A percentile compares a stretch with the other conserved stretches of the same genome.
Conservation (phyloP, 2,329 filamentous ascomycete genomes). For the Aspergillus sp. region DNA sequence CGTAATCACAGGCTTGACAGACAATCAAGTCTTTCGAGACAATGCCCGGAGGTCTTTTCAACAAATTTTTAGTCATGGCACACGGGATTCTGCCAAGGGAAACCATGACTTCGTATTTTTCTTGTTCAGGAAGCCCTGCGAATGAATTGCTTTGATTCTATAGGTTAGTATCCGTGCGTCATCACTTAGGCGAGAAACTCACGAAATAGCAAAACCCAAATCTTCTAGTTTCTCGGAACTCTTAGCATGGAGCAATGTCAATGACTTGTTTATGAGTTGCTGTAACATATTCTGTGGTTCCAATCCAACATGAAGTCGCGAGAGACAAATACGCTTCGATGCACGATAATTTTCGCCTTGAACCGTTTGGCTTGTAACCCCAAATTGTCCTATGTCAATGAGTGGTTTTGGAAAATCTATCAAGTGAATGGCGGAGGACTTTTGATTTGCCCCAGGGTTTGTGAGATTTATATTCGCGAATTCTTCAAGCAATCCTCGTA, state of each 20-base stretch:
- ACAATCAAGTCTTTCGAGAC: constrained; percentile 19
- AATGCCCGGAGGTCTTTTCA: constrained; percentile 20
- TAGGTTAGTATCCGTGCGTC: neutral
- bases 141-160: constrained; percentile 37
- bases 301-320: constrained; percentile 30
- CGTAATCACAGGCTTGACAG: constrained; percentile 35
- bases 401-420: too few relatives aligned
- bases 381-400: too few relatives aligned
- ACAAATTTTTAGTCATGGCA: constrained; percentile 47
- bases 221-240: constrained; percentile 31
- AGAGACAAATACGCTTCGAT: constrained; percentile 31
- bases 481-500: constrained; percentile 13
- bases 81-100: constrained; percentile 56
- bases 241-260: constrained; percentile 29
- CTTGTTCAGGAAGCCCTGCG: constrained; percentile 41
- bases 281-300: constrained; percentile 21
- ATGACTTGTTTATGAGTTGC: constrained; percentile 29
- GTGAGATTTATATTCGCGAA: neutral
- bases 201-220: constrained; percentile 46
- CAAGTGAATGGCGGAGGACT: neutral
- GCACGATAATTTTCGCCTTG: constrained; percentile 18
- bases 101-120: constrained; percentile 51
- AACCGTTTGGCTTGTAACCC: constrained; percentile 3
- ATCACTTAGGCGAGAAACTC: constrained; percentile 23
- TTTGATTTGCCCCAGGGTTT: neutral